Evolutionary conservation across 805 yeast genomes (phyloP), one percentile per base, ranked within the genome.

Genomic region (Starmera dryadoides): DNA sequence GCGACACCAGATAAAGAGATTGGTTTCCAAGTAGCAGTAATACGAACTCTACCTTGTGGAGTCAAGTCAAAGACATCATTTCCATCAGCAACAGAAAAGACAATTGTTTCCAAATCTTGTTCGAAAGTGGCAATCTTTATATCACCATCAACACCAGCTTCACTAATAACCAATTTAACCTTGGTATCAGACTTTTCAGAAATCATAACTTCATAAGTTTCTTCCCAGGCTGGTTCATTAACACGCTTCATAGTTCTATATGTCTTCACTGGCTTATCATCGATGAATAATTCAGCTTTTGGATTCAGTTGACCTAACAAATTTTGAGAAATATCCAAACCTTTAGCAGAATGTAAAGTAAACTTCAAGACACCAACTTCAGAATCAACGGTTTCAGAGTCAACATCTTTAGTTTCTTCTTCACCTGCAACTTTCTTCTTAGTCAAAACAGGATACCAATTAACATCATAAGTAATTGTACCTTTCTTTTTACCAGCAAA

Each of bases 221-320:
- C 77, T 42, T 77, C 79, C 79, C 84, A 85, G 11, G 79, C 63
- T 15, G 95, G 94, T 51, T 79, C 86, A 50, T 83, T 85, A 8
- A 78, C 70, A 52, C 76, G 72, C 51, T 76, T 79, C 55, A 83
- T 66, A 25, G 73, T 71, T 65, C 93, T 76, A 39, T 78, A 74
- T 6, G 62, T 63, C 49, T 73, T 71, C n/a, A 71, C 67, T 39
- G 75, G 60, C 45, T 77, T 71, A 30, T 71, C 72, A 55, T 81
- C 76, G 37, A 82, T 57, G 48, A 62, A 76, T 17, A 85, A 56
- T 50, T 81, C 85, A 14, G 88, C 88, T 57, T 73, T 79, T 22
- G 93, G 83, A 54, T 81, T 63, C 44, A 69, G 45, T 25, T 46
- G 49, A 21, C 70, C 71, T 29, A 63, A 56, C 52, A 78, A 43